Conservation (phyloP, 1,284 basidiomycete genomes). For the Cutaneotrichosporon mucoides region DNA sequence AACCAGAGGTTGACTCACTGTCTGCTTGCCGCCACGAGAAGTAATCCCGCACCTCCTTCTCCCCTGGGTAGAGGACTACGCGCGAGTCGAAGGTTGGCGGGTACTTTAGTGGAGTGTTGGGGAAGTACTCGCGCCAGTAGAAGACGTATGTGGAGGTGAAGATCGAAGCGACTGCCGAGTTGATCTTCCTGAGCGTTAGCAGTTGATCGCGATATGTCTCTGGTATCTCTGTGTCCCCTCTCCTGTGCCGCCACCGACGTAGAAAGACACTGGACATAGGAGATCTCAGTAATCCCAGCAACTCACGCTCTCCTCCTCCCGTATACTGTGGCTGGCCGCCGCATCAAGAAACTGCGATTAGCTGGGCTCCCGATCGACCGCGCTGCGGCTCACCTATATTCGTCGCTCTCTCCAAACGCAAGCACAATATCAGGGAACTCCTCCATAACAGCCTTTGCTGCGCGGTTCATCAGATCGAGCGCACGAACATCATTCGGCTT, state of each 20-base stretch:
- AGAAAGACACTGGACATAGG: too few relatives aligned
- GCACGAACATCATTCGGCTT: conserved; percentile 92
- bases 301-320: conserved; percentile 66
- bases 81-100: conserved; percentile 91
- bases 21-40: conserved; percentile 95
- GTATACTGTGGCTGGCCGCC: conserved; percentile 69
- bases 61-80: conserved; percentile 75
- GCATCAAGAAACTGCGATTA: conserved; percentile 73
- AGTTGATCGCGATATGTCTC: too few relatives aligned
- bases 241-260: neutral
- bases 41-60: conserved; percentile 76
- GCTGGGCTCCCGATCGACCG: neutral
- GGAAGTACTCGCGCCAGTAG: conserved; percentile 76
- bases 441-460: conserved; percentile 76
- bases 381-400: conserved; percentile 67
- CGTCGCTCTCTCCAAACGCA: conserved; percentile 94
- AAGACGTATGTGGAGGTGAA: conserved; percentile 93
- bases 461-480: conserved; percentile 85
- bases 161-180: conserved; percentile 79
- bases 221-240: too few relatives aligned
- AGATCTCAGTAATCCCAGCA: neutral
- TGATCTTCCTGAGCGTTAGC: conserved; percentile 64
- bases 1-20: conserved; percentile 57
- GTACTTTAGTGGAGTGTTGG: conserved; percentile 61
- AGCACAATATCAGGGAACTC: conserved; percentile 76